Evolutionary conservation across 1,284 basidiomycete species (phyloP), one percentile per base, ranked within the genome.

Genomic region (Ganoderma boninense): DNA sequence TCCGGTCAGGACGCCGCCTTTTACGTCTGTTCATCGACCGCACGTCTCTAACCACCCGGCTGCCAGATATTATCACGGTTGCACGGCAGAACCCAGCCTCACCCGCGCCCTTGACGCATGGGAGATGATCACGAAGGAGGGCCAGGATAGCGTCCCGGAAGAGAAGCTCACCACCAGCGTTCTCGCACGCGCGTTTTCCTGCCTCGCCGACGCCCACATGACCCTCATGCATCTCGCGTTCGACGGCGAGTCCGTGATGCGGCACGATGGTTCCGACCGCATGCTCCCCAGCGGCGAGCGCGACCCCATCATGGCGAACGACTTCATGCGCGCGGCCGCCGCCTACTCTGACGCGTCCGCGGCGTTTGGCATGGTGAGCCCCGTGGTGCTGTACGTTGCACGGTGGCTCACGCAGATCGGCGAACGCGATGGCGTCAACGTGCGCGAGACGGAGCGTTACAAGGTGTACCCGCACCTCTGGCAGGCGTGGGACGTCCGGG

Each of bases 101-200:
- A 62, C 54, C 42, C 62, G 42, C 42, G 62, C 62, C 13, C 26
- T 68, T 14, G 61, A 57, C 32, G 56, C 62, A 32, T 68, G 62
- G 67, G 62, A 64, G 52, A 56, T 62, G 2, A 64, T 68, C 67
- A 64, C 62, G 20, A 26, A 63, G 5, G 6, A n/a, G 6, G 29
- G 18, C 8, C 40, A 60, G 14, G 14, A 46, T 40, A 13, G 52
- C 23, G 32, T 68, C 20, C 67, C 62, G 2, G 43, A 59, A 4
- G 67, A 64, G 13, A 64, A 59, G 23, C 40, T 64, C 42, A 68
- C 26, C 14, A 4, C 42, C 32, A 64, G 42, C 54, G 4, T 64
- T 23, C 62, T 68, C 62, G 67, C 52, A 2, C 67, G 62, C 52
- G 62, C 67, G 16, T 68, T 23, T 43, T 67, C 66, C 61, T 68